phyloP scores from a whole-genome alignment of 75 land plant genomes.

The Pinus taeda region DNA sequence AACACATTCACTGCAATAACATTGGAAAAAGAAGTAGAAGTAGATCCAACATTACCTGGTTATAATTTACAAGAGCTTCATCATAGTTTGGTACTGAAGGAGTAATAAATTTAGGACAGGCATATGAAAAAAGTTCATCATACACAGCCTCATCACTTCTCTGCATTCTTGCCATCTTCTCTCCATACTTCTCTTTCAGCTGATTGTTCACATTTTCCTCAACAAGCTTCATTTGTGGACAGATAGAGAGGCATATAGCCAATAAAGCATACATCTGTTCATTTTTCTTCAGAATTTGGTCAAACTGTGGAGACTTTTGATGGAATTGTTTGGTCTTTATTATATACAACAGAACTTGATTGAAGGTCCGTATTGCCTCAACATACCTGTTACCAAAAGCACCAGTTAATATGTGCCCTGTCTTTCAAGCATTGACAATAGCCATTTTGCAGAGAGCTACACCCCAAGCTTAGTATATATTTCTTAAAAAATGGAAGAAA shows the following conservation, averaged over 20 bases:
- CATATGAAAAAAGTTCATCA: slow-evolving; percentile 95
- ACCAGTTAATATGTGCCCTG: neutral
- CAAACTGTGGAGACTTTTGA: slow-evolving; percentile 90
- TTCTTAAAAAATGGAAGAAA: neutral
- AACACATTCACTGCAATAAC: neutral
- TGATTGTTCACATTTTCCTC: slow-evolving; percentile 89
- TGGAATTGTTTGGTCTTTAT: slow-evolving; percentile 86
- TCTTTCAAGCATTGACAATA: neutral
- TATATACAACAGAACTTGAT: slow-evolving; percentile 85
- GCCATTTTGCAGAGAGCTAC: neutral
- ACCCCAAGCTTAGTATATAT: neutral
- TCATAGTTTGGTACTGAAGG: slow-evolving; percentile 83
- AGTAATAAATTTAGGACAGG: slow-evolving; percentile 94
- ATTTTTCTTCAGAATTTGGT: slow-evolving; percentile 93
- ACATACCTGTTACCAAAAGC: slow-evolving; percentile 54
- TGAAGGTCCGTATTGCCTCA: slow-evolving; percentile 86
- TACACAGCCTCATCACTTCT: slow-evolving; percentile 82
- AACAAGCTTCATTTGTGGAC: slow-evolving; percentile 88
- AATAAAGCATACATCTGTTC: slow-evolving; percentile 96
- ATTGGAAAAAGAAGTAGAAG: neutral
- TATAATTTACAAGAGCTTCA: slow-evolving; percentile 90
- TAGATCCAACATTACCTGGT: slow-evolving; percentile 54
- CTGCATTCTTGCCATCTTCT: slow-evolving; percentile 92
- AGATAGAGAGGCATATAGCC: slow-evolving; percentile 85
- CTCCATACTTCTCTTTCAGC: slow-evolving; percentile 84